phyloP scores from a whole-genome alignment of 768 basidiomycete genomes.

The Plicaturopsis crispa region DNA sequence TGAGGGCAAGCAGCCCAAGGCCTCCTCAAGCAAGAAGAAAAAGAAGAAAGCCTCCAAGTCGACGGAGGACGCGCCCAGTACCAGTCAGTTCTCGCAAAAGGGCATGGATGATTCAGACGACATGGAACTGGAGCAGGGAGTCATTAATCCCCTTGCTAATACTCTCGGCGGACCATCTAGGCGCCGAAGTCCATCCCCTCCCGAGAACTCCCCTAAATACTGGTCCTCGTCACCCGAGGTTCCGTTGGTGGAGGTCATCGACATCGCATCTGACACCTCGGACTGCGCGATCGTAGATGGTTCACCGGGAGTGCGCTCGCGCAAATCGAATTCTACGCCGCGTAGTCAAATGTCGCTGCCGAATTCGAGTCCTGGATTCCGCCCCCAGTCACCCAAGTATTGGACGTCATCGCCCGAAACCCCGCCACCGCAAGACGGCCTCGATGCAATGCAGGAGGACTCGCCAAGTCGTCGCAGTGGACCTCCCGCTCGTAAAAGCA shows the following conservation, averaged over 20 bases:
- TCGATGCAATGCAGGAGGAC: too few relatives aligned
- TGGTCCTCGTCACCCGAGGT: slow-evolving; percentile 8
- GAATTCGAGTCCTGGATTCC: too few relatives aligned
- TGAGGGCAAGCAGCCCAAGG: slow-evolving; percentile 17
- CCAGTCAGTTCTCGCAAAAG: slow-evolving; percentile 37
- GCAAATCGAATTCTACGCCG: too few relatives aligned
- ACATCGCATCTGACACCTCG: slow-evolving; percentile 17
- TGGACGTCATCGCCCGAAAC: too few relatives aligned
- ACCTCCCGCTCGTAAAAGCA: too few relatives aligned
- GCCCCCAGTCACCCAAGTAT: too few relatives aligned
- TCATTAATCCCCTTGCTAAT: slow-evolving; percentile 16
- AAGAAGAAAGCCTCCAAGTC: slow-evolving; percentile 18
- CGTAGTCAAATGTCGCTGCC: too few relatives aligned
- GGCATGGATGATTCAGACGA: slow-evolving; percentile 49
- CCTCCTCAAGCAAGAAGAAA: slow-evolving; percentile 9
- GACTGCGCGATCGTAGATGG: slow-evolving; percentile 12
- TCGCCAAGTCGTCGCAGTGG: too few relatives aligned
- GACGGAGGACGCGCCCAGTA: slow-evolving; percentile 14
- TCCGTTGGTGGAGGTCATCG: slow-evolving; percentile 6
- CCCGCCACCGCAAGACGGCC: too few relatives aligned
- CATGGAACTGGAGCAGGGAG: slow-evolving; percentile 43
- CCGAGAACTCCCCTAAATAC: neutral
- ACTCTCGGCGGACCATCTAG: slow-evolving; percentile 3
- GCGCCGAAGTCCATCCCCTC: slow-evolving; percentile 4
- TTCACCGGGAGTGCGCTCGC: too few relatives aligned